Percentiles rank a stretch among this genome's conserved stretches.
Conservation (phyloP, 768 basidiomycete species). For the Tylopilus vinaceipallidus region DNA sequence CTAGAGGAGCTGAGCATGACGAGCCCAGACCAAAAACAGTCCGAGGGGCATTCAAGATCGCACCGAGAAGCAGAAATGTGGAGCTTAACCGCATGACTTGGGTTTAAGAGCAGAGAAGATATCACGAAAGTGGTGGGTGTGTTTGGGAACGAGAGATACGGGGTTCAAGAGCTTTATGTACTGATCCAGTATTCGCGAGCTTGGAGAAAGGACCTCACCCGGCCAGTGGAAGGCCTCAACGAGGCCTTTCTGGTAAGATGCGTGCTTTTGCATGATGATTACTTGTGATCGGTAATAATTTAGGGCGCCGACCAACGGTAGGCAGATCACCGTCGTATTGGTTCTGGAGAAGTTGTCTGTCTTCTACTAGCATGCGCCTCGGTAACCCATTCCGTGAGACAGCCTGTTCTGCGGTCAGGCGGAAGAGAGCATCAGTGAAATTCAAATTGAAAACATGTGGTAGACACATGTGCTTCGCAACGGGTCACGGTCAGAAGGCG, state of each 20-base stretch:
- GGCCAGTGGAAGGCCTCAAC: slow-evolving; percentile 2
- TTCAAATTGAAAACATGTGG: slow-evolving; percentile 11
- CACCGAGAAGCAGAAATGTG: slow-evolving; percentile 7
- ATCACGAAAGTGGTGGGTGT: not conserved
- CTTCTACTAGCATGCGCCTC: slow-evolving; percentile 5
- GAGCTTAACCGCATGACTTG: slow-evolving; percentile 8
- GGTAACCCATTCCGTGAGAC: not conserved
- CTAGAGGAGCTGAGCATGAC: slow-evolving; percentile 47
- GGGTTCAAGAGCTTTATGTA: slow-evolving; percentile 14
- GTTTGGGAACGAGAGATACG: not conserved
- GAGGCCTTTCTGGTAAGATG: not conserved
- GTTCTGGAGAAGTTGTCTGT: not conserved
- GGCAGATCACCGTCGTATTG: not conserved
- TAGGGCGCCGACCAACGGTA: not conserved
- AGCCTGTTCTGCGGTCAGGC: not conserved
- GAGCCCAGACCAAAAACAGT: slow-evolving; percentile 37
- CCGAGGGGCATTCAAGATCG: slow-evolving; percentile 6
- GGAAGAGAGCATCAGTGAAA: not conserved
- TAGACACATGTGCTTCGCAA: not conserved
- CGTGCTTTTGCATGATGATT: not conserved
- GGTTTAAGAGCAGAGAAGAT: not conserved
- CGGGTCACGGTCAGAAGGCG: not conserved
- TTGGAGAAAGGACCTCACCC: not conserved
- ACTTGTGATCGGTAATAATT: not conserved
- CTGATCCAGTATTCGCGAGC: not conserved